Evolutionary conservation across 768 basidiomycete species (phyloP).

Genomic region (Bullera alba): DNA sequence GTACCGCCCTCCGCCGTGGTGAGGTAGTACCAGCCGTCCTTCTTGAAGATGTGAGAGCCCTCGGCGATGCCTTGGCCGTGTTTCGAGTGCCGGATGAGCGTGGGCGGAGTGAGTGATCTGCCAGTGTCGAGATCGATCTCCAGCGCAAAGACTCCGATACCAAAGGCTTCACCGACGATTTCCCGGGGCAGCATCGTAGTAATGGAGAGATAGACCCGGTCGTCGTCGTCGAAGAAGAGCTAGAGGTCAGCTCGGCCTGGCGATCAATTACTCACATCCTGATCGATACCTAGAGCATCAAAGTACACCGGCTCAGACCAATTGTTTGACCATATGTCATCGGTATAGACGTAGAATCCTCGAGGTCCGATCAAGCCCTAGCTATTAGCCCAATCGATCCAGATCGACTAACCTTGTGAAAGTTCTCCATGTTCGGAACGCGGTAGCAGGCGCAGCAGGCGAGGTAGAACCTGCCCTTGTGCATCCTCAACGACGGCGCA

Average conservation of each 20-base stretch:
- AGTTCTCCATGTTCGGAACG: not conserved
- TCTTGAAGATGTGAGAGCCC: constrained; percentile 35
- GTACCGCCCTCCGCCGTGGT: constrained; percentile 47
- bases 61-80: constrained; percentile 21
- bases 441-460: not conserved
- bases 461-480: constrained; percentile 5
- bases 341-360: constrained; percentile 17
- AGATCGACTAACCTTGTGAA: not conserved
- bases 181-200: not conserved
- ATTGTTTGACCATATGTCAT: constrained; percentile 12
- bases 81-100: not conserved
- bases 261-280: not conserved
- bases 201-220: constrained; percentile 12
- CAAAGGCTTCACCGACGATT: not conserved
- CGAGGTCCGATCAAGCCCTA: not conserved
- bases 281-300: constrained; percentile 17
- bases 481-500: constrained; percentile 26
- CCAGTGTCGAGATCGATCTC: constrained; percentile 8
- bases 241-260: constrained; percentile 1
- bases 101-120: not conserved
- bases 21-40: constrained; percentile 45
- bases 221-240: constrained; percentile 28
- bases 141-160: not conserved
- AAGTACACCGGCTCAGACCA: constrained; percentile 19
- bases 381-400: not conserved